phyloP scores from a whole-genome alignment of 305 asterid species.

The Fraxinus floribunda region DNA sequence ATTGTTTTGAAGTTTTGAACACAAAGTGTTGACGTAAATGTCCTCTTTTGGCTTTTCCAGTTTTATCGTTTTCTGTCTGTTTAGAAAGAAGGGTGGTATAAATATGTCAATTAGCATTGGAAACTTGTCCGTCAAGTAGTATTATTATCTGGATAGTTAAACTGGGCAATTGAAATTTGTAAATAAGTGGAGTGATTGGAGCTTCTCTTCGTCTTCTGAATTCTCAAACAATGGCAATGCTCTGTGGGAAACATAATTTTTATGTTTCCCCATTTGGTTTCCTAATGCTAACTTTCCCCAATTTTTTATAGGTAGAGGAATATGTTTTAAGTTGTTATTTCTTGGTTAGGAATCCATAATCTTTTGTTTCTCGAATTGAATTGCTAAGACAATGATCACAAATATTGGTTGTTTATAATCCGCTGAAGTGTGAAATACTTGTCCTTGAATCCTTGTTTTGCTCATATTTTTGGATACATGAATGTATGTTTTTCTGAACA shows the following conservation, averaged over 20 bases:
- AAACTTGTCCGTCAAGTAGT: not conserved
- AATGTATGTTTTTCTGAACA: not conserved
- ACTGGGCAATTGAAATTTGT: not conserved
- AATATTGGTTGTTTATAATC: not conserved
- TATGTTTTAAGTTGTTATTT: not conserved
- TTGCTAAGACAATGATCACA: not conserved
- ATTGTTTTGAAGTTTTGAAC: not conserved
- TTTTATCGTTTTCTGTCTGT: not conserved
- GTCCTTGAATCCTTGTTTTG: constrained; percentile 8
- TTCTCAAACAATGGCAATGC: not conserved
- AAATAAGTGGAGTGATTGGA: not conserved
- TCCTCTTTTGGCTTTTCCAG: not conserved
- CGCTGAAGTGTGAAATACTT: not conserved
- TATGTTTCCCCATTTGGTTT: not conserved
- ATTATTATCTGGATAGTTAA: not conserved
- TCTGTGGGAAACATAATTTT: not conserved
- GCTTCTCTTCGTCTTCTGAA: not conserved
- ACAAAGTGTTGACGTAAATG: not conserved
- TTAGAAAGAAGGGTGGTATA: not conserved
- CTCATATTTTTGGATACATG: not conserved
- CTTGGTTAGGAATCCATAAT: not conserved
- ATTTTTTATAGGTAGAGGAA: not conserved
- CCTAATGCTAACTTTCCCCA: not conserved
- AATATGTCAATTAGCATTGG: not conserved
- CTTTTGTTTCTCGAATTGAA: not conserved